Base-by-base conservation (phyloP, 768 basidiomycete genomes). In the Udeniomyces megalosporus region DNA sequence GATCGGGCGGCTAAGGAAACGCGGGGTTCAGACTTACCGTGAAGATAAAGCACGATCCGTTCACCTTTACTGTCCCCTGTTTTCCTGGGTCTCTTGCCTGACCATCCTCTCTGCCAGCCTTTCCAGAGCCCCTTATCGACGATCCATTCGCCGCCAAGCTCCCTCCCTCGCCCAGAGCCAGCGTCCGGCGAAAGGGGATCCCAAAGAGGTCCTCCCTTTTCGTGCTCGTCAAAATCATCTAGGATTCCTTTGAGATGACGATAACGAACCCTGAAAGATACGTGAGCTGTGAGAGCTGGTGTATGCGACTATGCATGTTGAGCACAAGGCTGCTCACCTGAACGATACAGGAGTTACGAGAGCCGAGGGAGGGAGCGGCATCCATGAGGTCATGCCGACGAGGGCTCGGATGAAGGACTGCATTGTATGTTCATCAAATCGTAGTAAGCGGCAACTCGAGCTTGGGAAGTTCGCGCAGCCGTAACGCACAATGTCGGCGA, bases 121-220 rank as follows among this genome's bases (percentile, higher is more conserved):
- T 82, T 83, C 93, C 93, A 99, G 0, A 92, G 81, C 66, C 81
- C 82, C 72, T 85, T 86, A 38, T 88, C 88, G n/a, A 96, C 85
- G 26, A 97, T 84, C 93, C 93, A 99, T 77, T 99, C 93, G 0
- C 90, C 93, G 1, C 82, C 82, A 32, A 99, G 78, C 69, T 92
- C 86, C 4, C 93, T 80, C 1, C 57, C 57, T 22, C 38, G 49
- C 20, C 58, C 58, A 2, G 5, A 22, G 17, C 52, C 52, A 5
- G 26, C 50, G 15, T 53, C 59, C 34, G 31, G 10, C 26, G 6
- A 10, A 15, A 4, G 20, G 35, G 29, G 17, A 31, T 42, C 29
- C 24, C 32, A 58, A 15, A 44, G 28, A 2, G 12, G 14, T 10
- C 69, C 72, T 35, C 90, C 92, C 11, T 78, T 78, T 73, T 99